Base-by-base conservation (phyloP, 2,329 filamentous ascomycete genomes). In the Fusarium equiseti region DNA sequence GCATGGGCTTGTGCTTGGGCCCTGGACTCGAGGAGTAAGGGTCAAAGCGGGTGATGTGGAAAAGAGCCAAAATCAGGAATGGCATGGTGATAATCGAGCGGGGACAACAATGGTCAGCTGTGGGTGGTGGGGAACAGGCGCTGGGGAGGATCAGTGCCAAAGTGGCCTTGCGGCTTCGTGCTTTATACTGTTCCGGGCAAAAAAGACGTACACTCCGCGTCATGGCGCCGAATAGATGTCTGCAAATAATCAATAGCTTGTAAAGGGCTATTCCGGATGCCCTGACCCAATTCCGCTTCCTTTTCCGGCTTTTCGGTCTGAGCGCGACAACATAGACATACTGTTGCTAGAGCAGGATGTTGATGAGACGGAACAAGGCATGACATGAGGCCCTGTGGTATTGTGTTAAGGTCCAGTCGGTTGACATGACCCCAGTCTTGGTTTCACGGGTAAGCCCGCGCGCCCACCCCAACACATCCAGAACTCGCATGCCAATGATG, bases 81-180 rank as follows among this genome's bases (percentile, higher is more conserved):
- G 68, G 66, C 58, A 72, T 66, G 64, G 63, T 62, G 63, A 71
- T 57, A 71, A 72, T 68, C 61, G 62, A 60, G 60, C 59, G 69
- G 70, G 67, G 71, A 67, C 60, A 62, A 67, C 62, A 57, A 70
- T 60, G 63, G 51, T 71, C 40, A 44, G 48, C 2, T 59, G 63
- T 62, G 52, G 48, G 51, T 63, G 56, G 55, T 65, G 64, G 64
- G 68, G 70, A 66, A 57, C 24, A 31, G 53, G 53, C 24, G 53
- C 42, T 52, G 24, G 29, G 50, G 59, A 40, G 20, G 48, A 51
- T 51, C 31, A 38, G 48, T 51, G 31, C 31, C 22, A 38, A 31
- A 56, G 38, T 59, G 27, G 54, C 43, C 51, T 59, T 38, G 49
- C 53, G 48, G 40, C 48, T 59, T 38, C 42, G 20, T 26, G 31